Base-by-base conservation (phyloP, 2,329 filamentous ascomycete genomes). In the Botryotinia globosa region DNA sequence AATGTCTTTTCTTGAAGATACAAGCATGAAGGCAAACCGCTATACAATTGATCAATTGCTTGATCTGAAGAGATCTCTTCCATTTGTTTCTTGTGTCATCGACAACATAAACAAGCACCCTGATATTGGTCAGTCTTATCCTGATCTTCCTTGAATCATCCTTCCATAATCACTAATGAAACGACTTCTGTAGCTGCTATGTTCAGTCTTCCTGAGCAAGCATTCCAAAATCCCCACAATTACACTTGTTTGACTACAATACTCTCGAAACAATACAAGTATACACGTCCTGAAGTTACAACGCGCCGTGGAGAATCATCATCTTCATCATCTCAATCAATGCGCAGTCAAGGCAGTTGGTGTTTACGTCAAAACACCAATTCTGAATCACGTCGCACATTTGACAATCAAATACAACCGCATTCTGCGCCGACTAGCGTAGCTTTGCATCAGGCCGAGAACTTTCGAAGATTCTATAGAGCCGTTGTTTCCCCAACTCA, bases 401-500 rank as follows among this genome's bases (percentile, higher is more conserved):
- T 78, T 54, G 78, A 80, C 69, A 75, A 74, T 54, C 78, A 79
- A 22, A 74, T 76, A 81, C 61, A 81, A 79, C 59, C 85, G 86
- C 81, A 88, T 51, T 82, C 85, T 68, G 88, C 88, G 34, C 88
- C 88, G 18, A 80, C 84, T 32, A 87, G 84, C 14, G 80, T 87
- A 48, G 81, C 80, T 54, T 85, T 87, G 39, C 89, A 91, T 79
- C 86, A 87, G 76, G 85, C 85, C 48, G 88, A 91, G 79, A 89
- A 89, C n/a, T 91, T 91, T 76, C 87, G 90, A 79, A 85, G 86
- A 69, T 91, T 91, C 78, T 91, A 89, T 82, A 89, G 89, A 78
- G 88, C 89, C 18, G 89, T 91, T n/a, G 85, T 88, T 7, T 91
- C 89, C 48, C 89, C 89, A 12, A 89, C 88, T 22, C 88, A 91